A percentile compares a stretch with the other conserved stretches of the same genome.
Evolutionary conservation across 257 asterid genomes (phyloP).

Genomic region (Salvia rosmarinus): DNA sequence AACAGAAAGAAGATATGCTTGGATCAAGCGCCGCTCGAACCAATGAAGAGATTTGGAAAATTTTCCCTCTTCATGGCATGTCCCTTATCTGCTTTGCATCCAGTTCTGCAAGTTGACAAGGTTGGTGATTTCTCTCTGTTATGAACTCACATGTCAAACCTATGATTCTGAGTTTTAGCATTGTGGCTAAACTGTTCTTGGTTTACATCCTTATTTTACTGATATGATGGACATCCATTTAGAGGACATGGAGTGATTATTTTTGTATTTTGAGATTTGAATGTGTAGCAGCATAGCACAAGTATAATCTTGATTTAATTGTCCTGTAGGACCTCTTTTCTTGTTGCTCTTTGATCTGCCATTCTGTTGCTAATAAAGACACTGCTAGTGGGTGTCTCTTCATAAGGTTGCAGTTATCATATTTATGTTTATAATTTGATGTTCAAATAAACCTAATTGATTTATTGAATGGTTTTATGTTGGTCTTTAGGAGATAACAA

Average conservation of each 20-base stretch:
- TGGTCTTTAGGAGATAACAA: slow-evolving; percentile 10
- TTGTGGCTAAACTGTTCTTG: slow-evolving; percentile 21
- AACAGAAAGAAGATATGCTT: slow-evolving; percentile 93
- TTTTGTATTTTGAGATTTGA: slow-evolving; percentile 13
- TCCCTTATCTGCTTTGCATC: slow-evolving; percentile 89
- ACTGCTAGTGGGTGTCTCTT: background rate
- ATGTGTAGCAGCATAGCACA: slow-evolving; percentile 26
- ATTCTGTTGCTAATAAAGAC: slow-evolving; percentile 3
- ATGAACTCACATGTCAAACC: slow-evolving; percentile 24
- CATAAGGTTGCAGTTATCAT: background rate
- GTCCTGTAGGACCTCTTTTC: slow-evolving; percentile 2
- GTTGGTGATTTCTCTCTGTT: slow-evolving; percentile 46
- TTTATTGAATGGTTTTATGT: slow-evolving; percentile 19
- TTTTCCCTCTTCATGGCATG: slow-evolving; percentile 91
- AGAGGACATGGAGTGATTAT: slow-evolving; percentile 11
- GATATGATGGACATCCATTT: slow-evolving; percentile 22
- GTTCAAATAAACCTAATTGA: background rate
- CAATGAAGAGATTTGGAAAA: slow-evolving; percentile 95
- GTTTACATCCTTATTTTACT: slow-evolving; percentile 27
- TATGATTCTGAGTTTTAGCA: slow-evolving; percentile 21
- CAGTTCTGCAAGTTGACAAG: slow-evolving; percentile 99
- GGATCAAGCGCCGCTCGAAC: slow-evolving; percentile 96
- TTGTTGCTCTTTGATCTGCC: background rate
- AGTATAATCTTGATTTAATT: slow-evolving; percentile 7
- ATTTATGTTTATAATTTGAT: slow-evolving; percentile 10